These are phyloP conservation scores for Ascochyta viciae-villosae DNA, from an alignment of 2,329 filamentous ascomycete species.

Conservation along the genomic window DNA sequence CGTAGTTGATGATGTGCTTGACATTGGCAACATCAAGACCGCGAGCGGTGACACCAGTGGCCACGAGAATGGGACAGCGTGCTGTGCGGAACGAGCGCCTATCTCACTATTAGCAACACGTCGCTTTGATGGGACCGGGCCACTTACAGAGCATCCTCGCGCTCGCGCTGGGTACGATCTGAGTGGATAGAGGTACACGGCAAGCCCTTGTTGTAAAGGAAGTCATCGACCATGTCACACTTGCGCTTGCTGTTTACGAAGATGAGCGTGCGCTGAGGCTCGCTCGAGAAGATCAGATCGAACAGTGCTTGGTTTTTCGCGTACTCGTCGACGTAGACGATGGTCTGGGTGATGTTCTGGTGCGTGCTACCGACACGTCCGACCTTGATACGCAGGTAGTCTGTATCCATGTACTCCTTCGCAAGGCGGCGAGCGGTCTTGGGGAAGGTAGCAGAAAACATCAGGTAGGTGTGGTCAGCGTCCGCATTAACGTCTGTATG, in stretches of 20 bases:
- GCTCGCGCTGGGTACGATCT: slow-evolving; percentile 86
- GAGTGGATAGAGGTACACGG: slow-evolving; percentile 89
- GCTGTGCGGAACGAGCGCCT: slow-evolving; percentile 80
- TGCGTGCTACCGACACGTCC: slow-evolving; percentile 87
- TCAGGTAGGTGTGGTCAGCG: slow-evolving; percentile 71
- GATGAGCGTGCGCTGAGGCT: slow-evolving; percentile 80
- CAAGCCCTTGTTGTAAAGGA: slow-evolving; percentile 77
- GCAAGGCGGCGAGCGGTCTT: slow-evolving; percentile 79
- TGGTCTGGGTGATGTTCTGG: slow-evolving; percentile 77
- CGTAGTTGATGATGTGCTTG: slow-evolving; percentile 91
- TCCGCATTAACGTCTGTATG: slow-evolving; percentile 75
- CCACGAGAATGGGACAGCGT: slow-evolving; percentile 77
- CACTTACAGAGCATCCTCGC: slow-evolving; percentile 83
- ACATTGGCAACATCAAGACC: slow-evolving; percentile 89
- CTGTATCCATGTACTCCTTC: slow-evolving; percentile 73
- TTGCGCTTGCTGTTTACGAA: slow-evolving; percentile 84
- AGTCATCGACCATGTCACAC: slow-evolving; percentile 88
- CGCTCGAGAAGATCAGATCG: slow-evolving; percentile 73
- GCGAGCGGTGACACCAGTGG: slow-evolving; percentile 85
- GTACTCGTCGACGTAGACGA: slow-evolving; percentile 70
- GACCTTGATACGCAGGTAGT: slow-evolving; percentile 81
- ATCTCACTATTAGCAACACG: slow-evolving; percentile 9
- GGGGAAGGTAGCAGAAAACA: slow-evolving; percentile 96
- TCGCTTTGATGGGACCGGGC: background rate
- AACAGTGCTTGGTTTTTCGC: slow-evolving; percentile 75